Evolutionary conservation across 106 monocot species (phyloP).

Genomic region (Dioscorea alata): DNA sequence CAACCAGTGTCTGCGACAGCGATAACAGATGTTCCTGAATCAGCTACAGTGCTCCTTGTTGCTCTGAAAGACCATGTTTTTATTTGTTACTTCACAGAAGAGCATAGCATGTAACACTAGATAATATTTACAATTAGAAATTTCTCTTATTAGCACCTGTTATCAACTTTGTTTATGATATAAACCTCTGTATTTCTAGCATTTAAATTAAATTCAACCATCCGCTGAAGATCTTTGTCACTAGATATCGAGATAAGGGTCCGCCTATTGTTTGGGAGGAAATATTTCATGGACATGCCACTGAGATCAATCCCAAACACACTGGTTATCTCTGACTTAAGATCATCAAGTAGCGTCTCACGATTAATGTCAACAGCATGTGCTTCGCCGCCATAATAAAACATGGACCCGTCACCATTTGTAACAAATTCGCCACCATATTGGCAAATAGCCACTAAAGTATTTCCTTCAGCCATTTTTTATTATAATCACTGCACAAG

Average conservation of each 20-base stretch:
- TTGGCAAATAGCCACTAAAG: slow-evolving; percentile 83
- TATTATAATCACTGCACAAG: not conserved
- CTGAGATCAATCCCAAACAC: slow-evolving; percentile 64
- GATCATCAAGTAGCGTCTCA: slow-evolving; percentile 60
- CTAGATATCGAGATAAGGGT: slow-evolving; percentile 82
- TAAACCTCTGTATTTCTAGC: slow-evolving; percentile 56
- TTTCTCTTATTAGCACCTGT: slow-evolving; percentile 33
- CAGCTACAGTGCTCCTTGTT: slow-evolving; percentile 35
- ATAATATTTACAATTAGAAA: not conserved
- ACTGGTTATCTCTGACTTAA: slow-evolving; percentile 66
- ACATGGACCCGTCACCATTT: slow-evolving; percentile 55
- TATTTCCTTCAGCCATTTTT: slow-evolving; percentile 34
- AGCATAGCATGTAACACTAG: no score
- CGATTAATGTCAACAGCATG: slow-evolving; percentile 74
- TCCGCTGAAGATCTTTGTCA: slow-evolving; percentile 82
- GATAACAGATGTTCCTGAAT: slow-evolving; percentile 49
- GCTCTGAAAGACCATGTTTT: slow-evolving; percentile 2
- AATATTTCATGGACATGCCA: slow-evolving; percentile 69
- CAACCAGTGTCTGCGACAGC: slow-evolving; percentile 17
- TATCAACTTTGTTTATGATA: slow-evolving; percentile 61
- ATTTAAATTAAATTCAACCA: slow-evolving; percentile 71
- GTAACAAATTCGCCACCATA: slow-evolving; percentile 85
- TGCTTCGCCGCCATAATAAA: slow-evolving; percentile 86
- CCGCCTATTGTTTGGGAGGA: slow-evolving; percentile 67
- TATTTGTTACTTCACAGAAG: not conserved